Base-by-base conservation (phyloP, 768 basidiomycete genomes). In the Roridomyces roridus region DNA sequence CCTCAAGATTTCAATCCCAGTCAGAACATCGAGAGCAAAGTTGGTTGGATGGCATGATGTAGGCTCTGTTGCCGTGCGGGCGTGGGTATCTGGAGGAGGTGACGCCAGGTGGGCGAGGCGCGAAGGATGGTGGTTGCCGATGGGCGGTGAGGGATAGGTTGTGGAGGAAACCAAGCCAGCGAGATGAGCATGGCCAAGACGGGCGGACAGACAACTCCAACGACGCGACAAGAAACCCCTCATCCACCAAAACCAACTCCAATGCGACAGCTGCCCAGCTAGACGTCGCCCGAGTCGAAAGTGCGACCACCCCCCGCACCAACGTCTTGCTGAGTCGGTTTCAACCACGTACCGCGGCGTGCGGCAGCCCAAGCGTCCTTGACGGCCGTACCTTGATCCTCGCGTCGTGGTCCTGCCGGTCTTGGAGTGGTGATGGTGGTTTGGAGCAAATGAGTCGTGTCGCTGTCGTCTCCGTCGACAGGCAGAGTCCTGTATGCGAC, bases 341-440 rank as follows among this genome's bases (percentile, higher is more conserved):
- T 37, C 52, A 20, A 40, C 44, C 52, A 46, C 44, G 20, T 54
- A 40, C 52, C 52, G 44, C 54, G 54, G 54, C 54, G 44, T 26
- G 46, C 46, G 46, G 29, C 20, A 15, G 12, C 20, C 52, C 20
- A 46, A 20, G 40, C 46, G 46, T 48, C 54, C 46, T 37, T 45
- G 34, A 26, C 36, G 36, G 46, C 24, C 46, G 40, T 34, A 43
- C 41, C 43, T 39, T 55, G 52, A 26, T 45, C 44, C 42, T 45
- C 47, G 42, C 48, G 47, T 40, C 43, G 43, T 39, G 44, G 55
- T 28, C 20, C 55, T n/a, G 21, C 24, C 43, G 46, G 40, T 36
- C 5, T 5, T 26, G 34, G 37, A 47, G 35, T n/a, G 35, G 28
- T 31, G 34, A 25, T 48, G 42, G n/a, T 29, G 36, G 18, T 23